A percentile compares a stretch with the other conserved stretches of the same genome.
Conservation (phyloP, 371 early-diverging fungal genomes). For the Circinella minor region DNA sequence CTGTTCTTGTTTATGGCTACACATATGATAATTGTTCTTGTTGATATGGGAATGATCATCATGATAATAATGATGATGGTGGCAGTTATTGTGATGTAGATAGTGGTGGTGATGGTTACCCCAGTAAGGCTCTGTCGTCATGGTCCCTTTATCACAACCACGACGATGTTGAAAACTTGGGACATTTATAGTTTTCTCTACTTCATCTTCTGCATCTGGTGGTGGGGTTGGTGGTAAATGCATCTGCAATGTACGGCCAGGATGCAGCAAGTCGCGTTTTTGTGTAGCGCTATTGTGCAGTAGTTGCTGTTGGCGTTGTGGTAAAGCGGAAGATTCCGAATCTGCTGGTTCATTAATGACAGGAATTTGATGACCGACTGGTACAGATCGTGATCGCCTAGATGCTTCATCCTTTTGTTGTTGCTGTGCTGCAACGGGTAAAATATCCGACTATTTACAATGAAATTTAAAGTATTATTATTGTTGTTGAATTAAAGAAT, state of each 20-base stretch:
- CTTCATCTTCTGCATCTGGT: constrained; percentile 3
- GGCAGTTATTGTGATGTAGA: neutral
- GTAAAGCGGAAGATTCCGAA: neutral
- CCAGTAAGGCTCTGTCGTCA: neutral
- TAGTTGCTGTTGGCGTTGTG: neutral
- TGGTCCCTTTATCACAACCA: neutral
- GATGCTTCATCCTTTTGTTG: neutral
- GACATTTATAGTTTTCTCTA: neutral
- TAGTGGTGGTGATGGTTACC: neutral
- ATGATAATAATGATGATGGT: neutral
- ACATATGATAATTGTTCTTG: neutral
- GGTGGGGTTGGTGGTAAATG: constrained; percentile 17
- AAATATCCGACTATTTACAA: constrained; percentile 5
- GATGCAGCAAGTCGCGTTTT: constrained; percentile 13
- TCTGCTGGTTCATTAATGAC: constrained; percentile 3
- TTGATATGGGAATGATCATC: neutral
- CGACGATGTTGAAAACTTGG: neutral
- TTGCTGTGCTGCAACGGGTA: neutral
- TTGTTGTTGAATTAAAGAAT: too few species aligned
- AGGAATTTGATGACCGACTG: neutral
- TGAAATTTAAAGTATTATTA: neutral
- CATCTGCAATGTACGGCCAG: neutral
- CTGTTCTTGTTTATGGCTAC: neutral
- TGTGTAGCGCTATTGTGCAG: constrained; percentile 3
- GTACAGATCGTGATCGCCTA: neutral